Base-by-base conservation (phyloP, 2,329 filamentous ascomycete species). In the Talaromyces sp. region DNA sequence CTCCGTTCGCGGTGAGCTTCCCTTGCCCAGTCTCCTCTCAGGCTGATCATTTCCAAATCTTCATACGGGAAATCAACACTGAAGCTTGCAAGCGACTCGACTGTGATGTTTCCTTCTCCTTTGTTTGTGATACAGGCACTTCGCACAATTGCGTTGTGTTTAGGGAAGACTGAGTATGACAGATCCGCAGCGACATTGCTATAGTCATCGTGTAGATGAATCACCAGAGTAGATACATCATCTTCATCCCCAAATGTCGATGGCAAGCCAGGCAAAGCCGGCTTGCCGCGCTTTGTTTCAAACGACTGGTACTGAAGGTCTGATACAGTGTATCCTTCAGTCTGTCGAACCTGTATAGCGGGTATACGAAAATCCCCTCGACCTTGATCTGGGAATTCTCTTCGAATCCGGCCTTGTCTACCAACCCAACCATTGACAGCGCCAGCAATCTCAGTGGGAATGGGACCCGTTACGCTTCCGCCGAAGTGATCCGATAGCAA, bases 331-430 rank as follows among this genome's bases (percentile, higher is more conserved):
- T 83, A 78, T 27, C 84, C 85, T 14, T 77, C 77, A 1, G 79
- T 71, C 60, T 88, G 84, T 48, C 77, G 76, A 59, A 88, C 83
- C 33, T 82, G 80, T 11, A 87, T 76, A 0, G 85, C 85, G 0
- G 85, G 85, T 2, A 80, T 71, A 3, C 86, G 79, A 57, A 86
- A 84, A 62, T 88, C 85, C 14, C 84, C 84, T 7, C 84, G 78
- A 1, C 85, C 85, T 4, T 84, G 72, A 54, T 88, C 85, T 1
- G 85, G 85, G 49, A 86, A 86, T 63, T 87, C 85, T 24, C 85
- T 80, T 14, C 82, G 78, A 14, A 79, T 65, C 37, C 81, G 82
- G 10, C 78, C 79, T 32, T 78, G 67, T 44, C 75, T 64, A 29
- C 77, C 70, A 32, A 78, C 73, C 85, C 85, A 87, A 40, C 85